phyloP scores from a whole-genome alignment of 2,329 filamentous ascomycete species.

The Orbilia javanica region DNA sequence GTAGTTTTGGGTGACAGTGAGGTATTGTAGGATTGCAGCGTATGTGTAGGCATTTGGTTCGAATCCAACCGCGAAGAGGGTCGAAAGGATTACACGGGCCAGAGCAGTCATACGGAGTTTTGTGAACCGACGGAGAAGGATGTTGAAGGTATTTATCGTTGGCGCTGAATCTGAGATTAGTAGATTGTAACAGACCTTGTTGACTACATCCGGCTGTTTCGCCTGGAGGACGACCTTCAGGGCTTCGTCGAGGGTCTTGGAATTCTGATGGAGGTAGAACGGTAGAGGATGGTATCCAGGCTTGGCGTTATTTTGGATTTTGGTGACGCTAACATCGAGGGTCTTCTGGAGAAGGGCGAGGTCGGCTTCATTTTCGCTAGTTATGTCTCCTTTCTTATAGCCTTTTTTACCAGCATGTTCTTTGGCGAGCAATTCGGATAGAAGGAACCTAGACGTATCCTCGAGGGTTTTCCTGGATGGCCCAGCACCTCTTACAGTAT shows the following conservation, averaged over 20 bases:
- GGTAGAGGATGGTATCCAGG: conserved; percentile 43
- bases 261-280: conserved; percentile 52
- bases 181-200: conserved; percentile 56
- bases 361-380: conserved; percentile 20
- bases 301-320: conserved; percentile 33
- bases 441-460: conserved; percentile 48
- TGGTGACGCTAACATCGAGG: conserved; percentile 31
- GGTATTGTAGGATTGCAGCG: conserved; percentile 47
- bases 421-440: conserved; percentile 29
- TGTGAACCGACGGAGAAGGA: conserved; percentile 49
- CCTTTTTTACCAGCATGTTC: neutral
- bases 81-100: conserved; percentile 46
- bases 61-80: conserved; percentile 44
- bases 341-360: conserved; percentile 33
- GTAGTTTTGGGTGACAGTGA: conserved; percentile 46
- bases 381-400: conserved; percentile 30
- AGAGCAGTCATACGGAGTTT: conserved; percentile 44
- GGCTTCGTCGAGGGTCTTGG: conserved; percentile 33
- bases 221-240: conserved; percentile 24
- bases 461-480: conserved; percentile 37
- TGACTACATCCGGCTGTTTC: conserved; percentile 22
- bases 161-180: conserved; percentile 54
- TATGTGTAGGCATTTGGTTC: conserved; percentile 49
- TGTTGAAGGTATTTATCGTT: conserved; percentile 49
- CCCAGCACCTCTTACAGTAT: neutral